A percentile compares a stretch with the other conserved stretches of the same genome.
Conservation (phyloP, 352 stramenopile species). For the Phytophthora ohioensis region DNA sequence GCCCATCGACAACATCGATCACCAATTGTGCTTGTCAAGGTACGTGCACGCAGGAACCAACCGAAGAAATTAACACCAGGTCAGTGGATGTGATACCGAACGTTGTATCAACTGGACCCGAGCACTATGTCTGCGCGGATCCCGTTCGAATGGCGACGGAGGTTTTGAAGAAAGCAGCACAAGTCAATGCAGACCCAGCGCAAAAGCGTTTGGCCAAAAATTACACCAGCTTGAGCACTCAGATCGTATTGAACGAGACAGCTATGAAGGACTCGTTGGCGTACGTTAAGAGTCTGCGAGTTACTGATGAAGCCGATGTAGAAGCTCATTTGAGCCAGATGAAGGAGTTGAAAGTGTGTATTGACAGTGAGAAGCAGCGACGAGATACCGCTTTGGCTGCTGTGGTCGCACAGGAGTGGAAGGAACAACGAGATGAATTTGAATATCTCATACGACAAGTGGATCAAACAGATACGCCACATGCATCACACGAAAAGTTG, state of each 20-base stretch:
- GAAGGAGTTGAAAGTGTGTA: constrained; percentile 3
- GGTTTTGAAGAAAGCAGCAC: neutral
- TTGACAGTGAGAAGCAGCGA: constrained; percentile 8
- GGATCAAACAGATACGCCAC: neutral
- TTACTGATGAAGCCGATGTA: constrained; percentile 1
- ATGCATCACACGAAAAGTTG: constrained; percentile 2
- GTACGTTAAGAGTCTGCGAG: constrained; percentile 9
- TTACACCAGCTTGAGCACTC: constrained; percentile 15
- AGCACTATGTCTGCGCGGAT: neutral
- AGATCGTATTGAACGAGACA: constrained; percentile 17
- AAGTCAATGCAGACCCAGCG: neutral
- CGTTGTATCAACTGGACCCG: neutral
- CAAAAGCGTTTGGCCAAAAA: constrained; percentile 17
- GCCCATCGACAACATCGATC: neutral
- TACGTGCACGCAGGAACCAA: neutral
- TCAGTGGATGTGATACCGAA: neutral
- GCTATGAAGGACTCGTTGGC: constrained; percentile 15
- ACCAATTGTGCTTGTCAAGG: neutral
- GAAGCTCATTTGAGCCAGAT: neutral
- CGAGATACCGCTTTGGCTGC: constrained; percentile 13
- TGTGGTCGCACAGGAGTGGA: constrained; percentile 5
- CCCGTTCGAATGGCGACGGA: constrained; percentile 1
- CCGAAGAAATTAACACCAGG: neutral
- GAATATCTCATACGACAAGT: neutral
- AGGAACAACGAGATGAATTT: constrained; percentile 2